A percentile compares a stretch with the other conserved stretches of the same genome.
Evolutionary conservation across 192 early-diverging fungal genomes (phyloP).

Genomic region (Coemansia sp.): DNA sequence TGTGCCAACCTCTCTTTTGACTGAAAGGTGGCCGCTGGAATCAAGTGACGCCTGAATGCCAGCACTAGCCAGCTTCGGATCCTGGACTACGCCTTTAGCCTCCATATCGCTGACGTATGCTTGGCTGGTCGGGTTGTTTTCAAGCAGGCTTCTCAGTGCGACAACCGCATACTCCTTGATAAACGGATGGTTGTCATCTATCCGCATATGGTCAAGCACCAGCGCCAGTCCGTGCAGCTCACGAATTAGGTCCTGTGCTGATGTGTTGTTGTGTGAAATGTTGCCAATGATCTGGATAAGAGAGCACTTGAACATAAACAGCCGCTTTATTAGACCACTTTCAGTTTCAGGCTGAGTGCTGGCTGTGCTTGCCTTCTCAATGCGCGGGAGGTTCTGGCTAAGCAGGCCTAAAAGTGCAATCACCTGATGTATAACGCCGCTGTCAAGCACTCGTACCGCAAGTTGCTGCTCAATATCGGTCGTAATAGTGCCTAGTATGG

Average conservation of each 20-base stretch:
- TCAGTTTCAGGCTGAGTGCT: neutral
- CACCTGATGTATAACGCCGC: slow-evolving; percentile 9
- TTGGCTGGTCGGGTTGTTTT: slow-evolving; percentile 37
- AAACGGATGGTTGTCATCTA: slow-evolving; percentile 54
- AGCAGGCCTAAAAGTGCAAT: slow-evolving; percentile 33
- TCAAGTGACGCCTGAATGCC: slow-evolving; percentile 11
- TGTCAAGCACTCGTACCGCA: slow-evolving; percentile 8
- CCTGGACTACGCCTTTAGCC: slow-evolving; percentile 12
- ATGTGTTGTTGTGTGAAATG: slow-evolving; percentile 18
- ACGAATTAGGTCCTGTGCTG: slow-evolving; percentile 34
- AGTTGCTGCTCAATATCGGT: slow-evolving; percentile 9
- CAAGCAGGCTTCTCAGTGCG: slow-evolving; percentile 33
- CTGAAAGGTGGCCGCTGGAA: slow-evolving; percentile 3
- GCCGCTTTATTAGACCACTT: neutral
- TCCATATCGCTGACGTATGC: slow-evolving; percentile 33
- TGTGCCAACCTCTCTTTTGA: neutral
- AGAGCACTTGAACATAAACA: slow-evolving; percentile 53
- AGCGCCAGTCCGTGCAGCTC: slow-evolving; percentile 44
- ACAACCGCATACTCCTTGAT: slow-evolving; percentile 52
- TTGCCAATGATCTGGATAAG: slow-evolving; percentile 47
- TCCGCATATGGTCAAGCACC: slow-evolving; percentile 46
- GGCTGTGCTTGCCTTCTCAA: slow-evolving; percentile 9
- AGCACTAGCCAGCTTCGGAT: slow-evolving; percentile 12
- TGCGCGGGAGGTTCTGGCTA: slow-evolving; percentile 32
- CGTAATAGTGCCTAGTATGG: slow-evolving; percentile 24